These are phyloP conservation scores for Exserohilum rostratum DNA, from an alignment of 2,329 filamentous ascomycete genomes.

Conservation along the genomic window DNA sequence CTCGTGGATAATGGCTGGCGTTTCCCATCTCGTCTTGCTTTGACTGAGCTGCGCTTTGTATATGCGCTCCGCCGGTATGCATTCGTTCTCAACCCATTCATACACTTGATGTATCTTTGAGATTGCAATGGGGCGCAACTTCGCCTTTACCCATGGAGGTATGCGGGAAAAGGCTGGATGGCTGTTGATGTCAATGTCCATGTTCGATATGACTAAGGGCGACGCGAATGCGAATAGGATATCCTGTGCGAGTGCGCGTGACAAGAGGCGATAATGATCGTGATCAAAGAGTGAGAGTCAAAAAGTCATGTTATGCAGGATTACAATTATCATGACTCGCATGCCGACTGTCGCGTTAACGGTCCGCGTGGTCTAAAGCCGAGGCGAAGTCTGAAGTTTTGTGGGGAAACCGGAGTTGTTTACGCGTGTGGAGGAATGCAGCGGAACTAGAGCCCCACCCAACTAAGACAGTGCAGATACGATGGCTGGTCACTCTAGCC, in stretches of 20 bases:
- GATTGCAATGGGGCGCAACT: constrained; percentile 54
- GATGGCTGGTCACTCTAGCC: constrained; percentile 5
- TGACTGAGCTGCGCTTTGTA: constrained; percentile 49
- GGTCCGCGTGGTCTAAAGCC: constrained; percentile 17
- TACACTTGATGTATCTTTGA: constrained; percentile 52
- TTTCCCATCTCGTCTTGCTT: constrained; percentile 45
- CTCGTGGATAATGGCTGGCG: constrained; percentile 51
- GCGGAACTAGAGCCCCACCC: constrained; percentile 12
- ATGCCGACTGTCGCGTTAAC: constrained; percentile 12
- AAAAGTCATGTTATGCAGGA: constrained; percentile 9
- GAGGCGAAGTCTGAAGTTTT: constrained; percentile 13
- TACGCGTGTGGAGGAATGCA: constrained; percentile 21
- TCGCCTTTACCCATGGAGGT: constrained; percentile 58
- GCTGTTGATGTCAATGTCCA: constrained; percentile 30
- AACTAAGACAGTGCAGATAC: neutral
- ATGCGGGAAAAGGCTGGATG: constrained; percentile 49
- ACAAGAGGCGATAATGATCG: constrained; percentile 1
- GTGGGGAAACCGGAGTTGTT: constrained; percentile 31
- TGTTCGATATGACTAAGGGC: constrained; percentile 24
- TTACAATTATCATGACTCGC: constrained; percentile 23
- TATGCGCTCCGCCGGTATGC: constrained; percentile 52
- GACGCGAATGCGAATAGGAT: neutral
- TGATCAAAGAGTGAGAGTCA: constrained; percentile 1
- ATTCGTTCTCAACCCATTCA: constrained; percentile 54
- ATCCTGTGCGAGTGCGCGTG: neutral